Evolutionary conservation across 345 rosid genomes (phyloP).

Genomic region (Triadica sebifera): DNA sequence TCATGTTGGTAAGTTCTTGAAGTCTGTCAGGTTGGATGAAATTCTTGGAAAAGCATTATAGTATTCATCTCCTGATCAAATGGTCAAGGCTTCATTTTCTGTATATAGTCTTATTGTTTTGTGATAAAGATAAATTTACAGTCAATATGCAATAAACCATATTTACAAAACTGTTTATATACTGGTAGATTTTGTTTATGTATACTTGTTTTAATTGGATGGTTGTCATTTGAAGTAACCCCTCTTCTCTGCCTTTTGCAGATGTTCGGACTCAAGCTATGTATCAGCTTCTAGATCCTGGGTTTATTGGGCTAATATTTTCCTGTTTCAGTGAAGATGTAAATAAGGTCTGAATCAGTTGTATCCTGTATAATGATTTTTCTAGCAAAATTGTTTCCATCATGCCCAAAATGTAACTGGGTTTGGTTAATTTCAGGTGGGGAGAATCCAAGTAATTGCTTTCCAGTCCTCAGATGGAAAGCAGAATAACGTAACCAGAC

Average conservation of each 20-base stretch:
- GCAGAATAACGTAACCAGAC: conserved; percentile 44
- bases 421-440: conserved; percentile 55
- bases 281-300: conserved; percentile 97
- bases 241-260: conserved; percentile 37
- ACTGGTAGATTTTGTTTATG: not conserved
- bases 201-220: conserved; percentile 19
- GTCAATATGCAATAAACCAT: not conserved
- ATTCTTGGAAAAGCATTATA: not conserved
- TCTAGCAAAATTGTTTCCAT: conserved; percentile 11
- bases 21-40: not conserved
- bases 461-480: conserved; percentile 95
- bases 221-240: conserved; percentile 8
- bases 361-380: conserved; percentile 5
- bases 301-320: conserved; percentile 90
- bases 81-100: not conserved
- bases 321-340: conserved; percentile 93
- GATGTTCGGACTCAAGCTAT: conserved; percentile 98
- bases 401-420: conserved; percentile 15
- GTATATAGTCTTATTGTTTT: not conserved
- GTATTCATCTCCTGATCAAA: not conserved
- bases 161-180: not conserved
- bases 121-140: not conserved
- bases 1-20: conserved; percentile 70
- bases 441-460: conserved; percentile 95
- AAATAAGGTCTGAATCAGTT: conserved; percentile 57